Evolutionary conservation across 768 basidiomycete species (phyloP).

Genomic region (Pleurotus sapidus): DNA sequence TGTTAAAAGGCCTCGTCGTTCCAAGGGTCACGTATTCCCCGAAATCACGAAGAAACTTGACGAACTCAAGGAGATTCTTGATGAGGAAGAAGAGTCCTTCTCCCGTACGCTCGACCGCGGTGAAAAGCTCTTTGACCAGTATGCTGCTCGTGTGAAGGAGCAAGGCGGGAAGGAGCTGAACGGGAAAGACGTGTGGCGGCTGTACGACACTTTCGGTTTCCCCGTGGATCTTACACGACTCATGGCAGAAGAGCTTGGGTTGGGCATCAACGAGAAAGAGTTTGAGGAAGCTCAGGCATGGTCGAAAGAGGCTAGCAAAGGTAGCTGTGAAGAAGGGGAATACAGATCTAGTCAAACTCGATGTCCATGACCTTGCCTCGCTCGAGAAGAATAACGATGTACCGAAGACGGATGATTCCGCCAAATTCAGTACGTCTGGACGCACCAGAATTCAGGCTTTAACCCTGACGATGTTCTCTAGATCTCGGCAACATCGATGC

Average conservation of each 20-base stretch:
- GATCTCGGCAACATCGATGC: constrained; percentile 77
- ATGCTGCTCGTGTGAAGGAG: constrained; percentile 65
- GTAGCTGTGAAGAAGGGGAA: constrained; percentile 68
- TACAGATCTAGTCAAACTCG: constrained; percentile 77
- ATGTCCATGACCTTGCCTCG: constrained; percentile 90
- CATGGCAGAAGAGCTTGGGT: constrained; percentile 93
- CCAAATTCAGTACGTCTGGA: constrained; percentile 76
- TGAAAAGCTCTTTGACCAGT: constrained; percentile 92
- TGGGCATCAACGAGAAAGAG: constrained; percentile 82
- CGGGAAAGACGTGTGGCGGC: constrained; percentile 93
- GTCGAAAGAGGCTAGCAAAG: constrained; percentile 92
- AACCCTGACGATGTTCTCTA: constrained; percentile 22
- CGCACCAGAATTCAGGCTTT: too few species aligned
- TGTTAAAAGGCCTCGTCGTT: constrained; percentile 9
- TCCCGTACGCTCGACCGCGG: constrained; percentile 96
- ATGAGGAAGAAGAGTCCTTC: constrained; percentile 98
- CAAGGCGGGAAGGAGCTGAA: constrained; percentile 63
- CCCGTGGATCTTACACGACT: constrained; percentile 94
- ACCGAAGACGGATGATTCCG: constrained; percentile 89
- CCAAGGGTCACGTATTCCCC: constrained; percentile 83
- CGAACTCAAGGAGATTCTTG: constrained; percentile 91
- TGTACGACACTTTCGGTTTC: constrained; percentile 99
- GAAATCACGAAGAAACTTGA: constrained; percentile 81
- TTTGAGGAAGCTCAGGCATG: constrained; percentile 86
- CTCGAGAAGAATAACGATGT: constrained; percentile 76